Evolutionary conservation across 164 flowering plant species (phyloP), one percentile per base, ranked within the genome.

Genomic region (Aristolochia californica): DNA sequence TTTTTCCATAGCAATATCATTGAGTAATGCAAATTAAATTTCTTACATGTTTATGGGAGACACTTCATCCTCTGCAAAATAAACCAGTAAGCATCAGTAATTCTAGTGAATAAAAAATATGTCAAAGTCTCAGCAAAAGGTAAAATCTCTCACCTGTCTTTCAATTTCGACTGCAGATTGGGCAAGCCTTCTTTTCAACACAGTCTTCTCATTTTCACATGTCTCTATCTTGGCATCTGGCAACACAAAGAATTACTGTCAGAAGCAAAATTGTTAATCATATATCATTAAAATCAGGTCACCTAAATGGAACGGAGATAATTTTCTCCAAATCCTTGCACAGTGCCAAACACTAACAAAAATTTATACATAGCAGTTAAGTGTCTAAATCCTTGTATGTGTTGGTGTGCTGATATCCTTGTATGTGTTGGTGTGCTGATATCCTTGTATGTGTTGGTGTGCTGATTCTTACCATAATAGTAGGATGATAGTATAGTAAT

Each of bases 401-500:
- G n/a, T n/a, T n/a, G n/a, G n/a, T n/a, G n/a, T n/a, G n/a, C n/a
- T n/a, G n/a, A n/a, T n/a, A n/a, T n/a, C n/a, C n/a, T n/a, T n/a
- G n/a, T n/a, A n/a, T n/a, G n/a, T n/a, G n/a, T n/a, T n/a, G n/a
- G n/a, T n/a, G n/a, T n/a, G n/a, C n/a, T n/a, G n/a, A n/a, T n/a
- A n/a, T n/a, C n/a, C n/a, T n/a, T n/a, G n/a, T n/a, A n/a, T n/a
- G n/a, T n/a, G n/a, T n/a, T n/a, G n/a, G n/a, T n/a, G n/a, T n/a
- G n/a, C n/a, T n/a, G n/a, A 2, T 26, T 54, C 96, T 80, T 66
- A 91, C 93, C 96, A 67, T 88, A 91, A 56, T 72, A 91, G 71
- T 91, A 91, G 50, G 98, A 74, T 53, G 98, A 91, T 43, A 84
- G 67, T 62, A 91, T 88, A 24, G 85, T 82, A 73, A 88, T 81